phyloP scores from a whole-genome alignment of 2,329 filamentous ascomycete species.

The Arthrinium puccinioides region DNA sequence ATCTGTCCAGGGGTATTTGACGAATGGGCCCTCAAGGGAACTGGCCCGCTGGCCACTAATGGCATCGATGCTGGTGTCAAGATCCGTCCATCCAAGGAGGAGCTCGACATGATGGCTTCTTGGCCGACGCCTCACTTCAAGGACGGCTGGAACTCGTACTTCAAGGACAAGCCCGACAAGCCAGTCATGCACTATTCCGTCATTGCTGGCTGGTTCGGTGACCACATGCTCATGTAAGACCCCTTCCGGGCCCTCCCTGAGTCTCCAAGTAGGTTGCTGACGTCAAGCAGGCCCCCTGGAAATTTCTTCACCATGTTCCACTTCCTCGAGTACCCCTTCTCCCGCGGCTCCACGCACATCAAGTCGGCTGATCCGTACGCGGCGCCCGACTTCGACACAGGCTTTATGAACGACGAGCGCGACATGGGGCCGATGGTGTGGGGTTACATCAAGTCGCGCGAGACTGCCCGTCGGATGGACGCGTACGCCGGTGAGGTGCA shows the following conservation, averaged over 20 bases:
- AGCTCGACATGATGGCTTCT: slow-evolving; percentile 59
- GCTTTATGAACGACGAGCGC: slow-evolving; percentile 80
- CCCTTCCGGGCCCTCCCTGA: no score
- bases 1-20: slow-evolving; percentile 62
- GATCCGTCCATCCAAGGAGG: slow-evolving; percentile 61
- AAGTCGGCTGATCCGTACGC: slow-evolving; percentile 66
- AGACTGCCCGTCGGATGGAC: slow-evolving; percentile 72
- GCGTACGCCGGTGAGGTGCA: slow-evolving; percentile 70
- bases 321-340: slow-evolving; percentile 73
- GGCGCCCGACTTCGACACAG: slow-evolving; percentile 68
- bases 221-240: slow-evolving; percentile 50
- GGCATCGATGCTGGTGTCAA: slow-evolving; percentile 77
- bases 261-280: no score
- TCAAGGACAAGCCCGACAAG: slow-evolving; percentile 79
- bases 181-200: slow-evolving; percentile 81
- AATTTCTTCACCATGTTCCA: slow-evolving; percentile 61
- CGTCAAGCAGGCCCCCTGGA: background rate
- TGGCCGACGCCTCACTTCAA: slow-evolving; percentile 73
- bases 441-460: slow-evolving; percentile 76
- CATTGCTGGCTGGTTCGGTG: slow-evolving; percentile 60
- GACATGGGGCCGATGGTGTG: slow-evolving; percentile 83
- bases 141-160: slow-evolving; percentile 73
- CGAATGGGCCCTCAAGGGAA: slow-evolving; percentile 74
- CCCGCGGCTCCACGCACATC: slow-evolving; percentile 64
- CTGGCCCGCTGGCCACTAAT: slow-evolving; percentile 69